Evolutionary conservation across 495 filamentous ascomycete species (phyloP).

Genomic region (Penicillium roqueforti): DNA sequence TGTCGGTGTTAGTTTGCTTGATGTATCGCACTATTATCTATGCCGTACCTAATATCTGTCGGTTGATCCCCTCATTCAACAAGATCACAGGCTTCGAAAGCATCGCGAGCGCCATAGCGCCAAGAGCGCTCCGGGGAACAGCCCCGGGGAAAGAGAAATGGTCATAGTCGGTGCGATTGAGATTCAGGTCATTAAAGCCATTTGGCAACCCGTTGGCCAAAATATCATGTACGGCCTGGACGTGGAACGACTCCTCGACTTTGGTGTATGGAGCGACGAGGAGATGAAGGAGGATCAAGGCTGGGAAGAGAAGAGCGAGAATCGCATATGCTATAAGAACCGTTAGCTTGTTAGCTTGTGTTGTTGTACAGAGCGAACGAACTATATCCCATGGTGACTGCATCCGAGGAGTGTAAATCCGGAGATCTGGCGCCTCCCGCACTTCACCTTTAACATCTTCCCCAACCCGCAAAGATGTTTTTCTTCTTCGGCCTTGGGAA

Average conservation of each 20-base stretch:
- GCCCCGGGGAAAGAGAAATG: conserved; percentile 88
- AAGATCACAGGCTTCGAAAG: conserved; percentile 59
- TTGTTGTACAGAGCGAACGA: conserved; percentile 7
- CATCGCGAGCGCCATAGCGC: conserved; percentile 67
- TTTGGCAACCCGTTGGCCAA: conserved; percentile 71
- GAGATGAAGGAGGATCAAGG: conserved; percentile 70
- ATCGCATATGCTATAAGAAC: conserved; percentile 8
- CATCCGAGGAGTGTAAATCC: conserved; percentile 22
- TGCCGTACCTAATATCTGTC: conserved; percentile 50
- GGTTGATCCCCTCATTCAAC: conserved; percentile 40
- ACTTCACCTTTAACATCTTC: conserved; percentile 6
- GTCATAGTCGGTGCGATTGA: conserved; percentile 62
- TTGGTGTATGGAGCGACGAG: conserved; percentile 86
- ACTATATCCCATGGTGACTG: conserved; percentile 27
- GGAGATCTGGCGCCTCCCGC: conserved; percentile 34
- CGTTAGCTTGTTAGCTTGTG: conserved; percentile 5
- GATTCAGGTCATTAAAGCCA: conserved; percentile 38
- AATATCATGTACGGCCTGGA: conserved; percentile 92
- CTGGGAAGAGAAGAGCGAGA: conserved; percentile 54
- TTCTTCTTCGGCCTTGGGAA: conserved; percentile 69
- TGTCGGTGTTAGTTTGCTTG: background rate
- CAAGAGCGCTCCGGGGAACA: conserved; percentile 86
- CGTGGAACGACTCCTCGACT: conserved; percentile 98
- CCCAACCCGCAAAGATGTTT: conserved; percentile 47
- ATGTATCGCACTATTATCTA: background rate